Percentiles rank a stretch among this genome's conserved stretches.
These are phyloP conservation scores for Russula virescens DNA, from an alignment of 768 basidiomycete species.

Conservation along the genomic window DNA sequence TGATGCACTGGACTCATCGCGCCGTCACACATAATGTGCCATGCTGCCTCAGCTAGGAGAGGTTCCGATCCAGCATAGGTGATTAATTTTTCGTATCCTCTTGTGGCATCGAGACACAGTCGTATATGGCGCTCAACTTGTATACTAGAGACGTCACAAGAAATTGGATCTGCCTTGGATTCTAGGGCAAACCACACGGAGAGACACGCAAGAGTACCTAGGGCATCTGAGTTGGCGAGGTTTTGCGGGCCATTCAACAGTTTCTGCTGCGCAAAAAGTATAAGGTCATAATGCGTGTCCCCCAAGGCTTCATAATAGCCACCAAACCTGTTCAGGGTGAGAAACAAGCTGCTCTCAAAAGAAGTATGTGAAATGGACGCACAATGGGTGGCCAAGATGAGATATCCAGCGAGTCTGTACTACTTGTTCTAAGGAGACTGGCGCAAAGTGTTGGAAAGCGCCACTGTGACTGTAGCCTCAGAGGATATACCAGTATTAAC, in stretches of 20 bases:
- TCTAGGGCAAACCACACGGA: no score
- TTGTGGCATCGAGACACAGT: neutral
- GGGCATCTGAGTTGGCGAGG: no score
- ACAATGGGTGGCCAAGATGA: neutral
- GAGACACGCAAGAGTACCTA: no score
- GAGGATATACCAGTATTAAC: no score
- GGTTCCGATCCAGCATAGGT: neutral
- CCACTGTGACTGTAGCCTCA: no score
- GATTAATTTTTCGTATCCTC: neutral
- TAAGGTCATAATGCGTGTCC: no score
- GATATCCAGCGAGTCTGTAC: neutral
- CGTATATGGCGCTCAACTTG: slow-evolving; percentile 2
- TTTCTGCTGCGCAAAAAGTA: no score
- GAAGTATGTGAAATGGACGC: neutral
- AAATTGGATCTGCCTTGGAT: neutral
- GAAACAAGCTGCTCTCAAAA: neutral
- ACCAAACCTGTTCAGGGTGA: neutral
- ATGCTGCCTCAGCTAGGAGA: neutral
- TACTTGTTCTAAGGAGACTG: no score
- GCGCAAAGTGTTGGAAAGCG: no score
- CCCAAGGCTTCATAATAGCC: neutral
- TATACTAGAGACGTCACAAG: neutral
- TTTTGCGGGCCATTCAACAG: no score
- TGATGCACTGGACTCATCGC: neutral
- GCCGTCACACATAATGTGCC: neutral